Evolutionary conservation across 352 stramenopile species (phyloP).

Genomic region (Globisporangium emineosum): DNA sequence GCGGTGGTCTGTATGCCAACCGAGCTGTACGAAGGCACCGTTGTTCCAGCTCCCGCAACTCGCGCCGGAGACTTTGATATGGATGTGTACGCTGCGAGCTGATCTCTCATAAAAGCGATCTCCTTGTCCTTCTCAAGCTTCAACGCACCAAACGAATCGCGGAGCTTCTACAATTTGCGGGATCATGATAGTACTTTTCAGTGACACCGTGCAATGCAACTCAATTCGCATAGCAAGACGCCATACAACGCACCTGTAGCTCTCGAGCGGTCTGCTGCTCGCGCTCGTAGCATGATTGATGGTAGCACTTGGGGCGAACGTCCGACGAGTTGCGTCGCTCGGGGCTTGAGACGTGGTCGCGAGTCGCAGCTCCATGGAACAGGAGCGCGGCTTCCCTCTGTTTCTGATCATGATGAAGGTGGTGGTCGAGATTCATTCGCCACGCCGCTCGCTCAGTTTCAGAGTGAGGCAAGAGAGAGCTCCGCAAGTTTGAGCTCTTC

Average conservation of each 20-base stretch:
- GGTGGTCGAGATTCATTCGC: slow-evolving; percentile 15
- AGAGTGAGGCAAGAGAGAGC: background rate
- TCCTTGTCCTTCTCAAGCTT: slow-evolving; percentile 55
- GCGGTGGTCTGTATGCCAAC: slow-evolving; percentile 5
- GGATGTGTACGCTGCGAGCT: slow-evolving; percentile 22
- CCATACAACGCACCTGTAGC: slow-evolving; percentile 25
- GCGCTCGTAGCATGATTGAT: slow-evolving; percentile 27
- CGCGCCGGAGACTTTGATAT: slow-evolving; percentile 9
- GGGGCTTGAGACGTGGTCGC: slow-evolving; percentile 3
- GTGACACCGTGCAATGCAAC: background rate
- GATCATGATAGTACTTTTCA: background rate
- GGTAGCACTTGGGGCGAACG: slow-evolving; percentile 13
- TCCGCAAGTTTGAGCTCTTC: slow-evolving; percentile 3
- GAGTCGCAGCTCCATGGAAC: background rate
- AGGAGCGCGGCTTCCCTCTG: slow-evolving; percentile 4
- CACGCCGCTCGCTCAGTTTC: background rate
- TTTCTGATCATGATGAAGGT: slow-evolving; percentile 12
- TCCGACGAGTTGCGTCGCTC: slow-evolving; percentile 11
- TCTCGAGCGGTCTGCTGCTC: slow-evolving; percentile 27
- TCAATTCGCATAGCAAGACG: background rate
- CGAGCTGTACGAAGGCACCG: background rate
- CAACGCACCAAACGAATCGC: slow-evolving; percentile 50
- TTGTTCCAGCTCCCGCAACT: background rate
- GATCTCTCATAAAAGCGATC: slow-evolving; percentile 46
- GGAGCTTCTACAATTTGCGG: slow-evolving; percentile 29